phyloP scores from a whole-genome alignment of 805 yeast genomes.

The Candida maris region DNA sequence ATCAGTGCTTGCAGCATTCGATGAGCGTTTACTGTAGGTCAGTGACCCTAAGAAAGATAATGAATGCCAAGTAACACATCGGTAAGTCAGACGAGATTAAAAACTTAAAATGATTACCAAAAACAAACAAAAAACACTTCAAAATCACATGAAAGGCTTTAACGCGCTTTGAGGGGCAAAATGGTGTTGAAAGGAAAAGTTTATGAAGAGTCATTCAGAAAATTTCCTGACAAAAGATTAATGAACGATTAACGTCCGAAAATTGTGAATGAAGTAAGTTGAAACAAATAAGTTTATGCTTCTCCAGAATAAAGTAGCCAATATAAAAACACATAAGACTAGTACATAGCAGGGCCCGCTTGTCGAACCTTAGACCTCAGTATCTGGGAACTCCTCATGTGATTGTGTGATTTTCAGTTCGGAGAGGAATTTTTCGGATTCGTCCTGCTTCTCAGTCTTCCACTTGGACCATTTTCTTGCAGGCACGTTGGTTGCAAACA shows the following conservation, averaged over 20 bases:
- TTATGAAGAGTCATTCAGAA: not conserved
- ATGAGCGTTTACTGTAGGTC: no score
- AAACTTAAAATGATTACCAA: no score
- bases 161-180: no score
- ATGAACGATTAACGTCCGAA: not conserved
- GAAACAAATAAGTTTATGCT: not conserved
- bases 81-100: no score
- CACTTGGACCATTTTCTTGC: slow-evolving; percentile 30
- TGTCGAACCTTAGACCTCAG: not conserved
- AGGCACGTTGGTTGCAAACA: slow-evolving; percentile 38
- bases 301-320: not conserved
- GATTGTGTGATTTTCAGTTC: not conserved
- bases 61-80: no score
- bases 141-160: no score
- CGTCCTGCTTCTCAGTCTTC: slow-evolving; percentile 2
- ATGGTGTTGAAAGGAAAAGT: no score
- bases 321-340: no score
- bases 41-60: no score
- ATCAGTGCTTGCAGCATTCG: no score
- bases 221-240: no score
- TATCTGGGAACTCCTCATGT: not conserved
- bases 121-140: no score
- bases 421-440: slow-evolving; percentile 2
- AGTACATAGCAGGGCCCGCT: not conserved
- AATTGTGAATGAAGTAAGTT: not conserved